Percentiles rank a stretch among this genome's conserved stretches.
phyloP scores from a whole-genome alignment of 345 rosid genomes.

The Jatropha curcas region DNA sequence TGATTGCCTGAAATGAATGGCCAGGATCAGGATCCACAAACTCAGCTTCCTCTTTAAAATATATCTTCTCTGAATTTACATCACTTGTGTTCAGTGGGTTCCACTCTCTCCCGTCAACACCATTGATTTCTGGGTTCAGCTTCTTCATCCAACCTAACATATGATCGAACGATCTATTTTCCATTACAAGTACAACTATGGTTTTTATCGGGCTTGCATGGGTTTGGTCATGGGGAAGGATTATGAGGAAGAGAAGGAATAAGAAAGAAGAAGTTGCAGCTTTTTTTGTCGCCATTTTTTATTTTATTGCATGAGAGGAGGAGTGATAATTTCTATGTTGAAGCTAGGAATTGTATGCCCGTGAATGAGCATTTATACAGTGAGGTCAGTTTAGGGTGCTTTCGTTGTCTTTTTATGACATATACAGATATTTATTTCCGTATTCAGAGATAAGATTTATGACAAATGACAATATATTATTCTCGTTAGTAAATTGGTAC shows the following conservation, averaged over 20 bases:
- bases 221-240: slow-evolving; percentile 14
- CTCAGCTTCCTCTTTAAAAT: slow-evolving; percentile 54
- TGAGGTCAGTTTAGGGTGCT: neutral
- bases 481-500: no score
- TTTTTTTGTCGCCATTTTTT: neutral
- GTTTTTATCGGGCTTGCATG: slow-evolving; percentile 58
- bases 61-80: slow-evolving; percentile 43
- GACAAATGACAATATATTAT: no score
- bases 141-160: slow-evolving; percentile 99
- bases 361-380: slow-evolving; percentile 4
- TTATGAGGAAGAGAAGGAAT: slow-evolving; percentile 15
- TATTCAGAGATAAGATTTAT: no score
- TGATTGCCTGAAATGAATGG: slow-evolving; percentile 88
- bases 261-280: neutral
- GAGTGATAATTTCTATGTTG: neutral
- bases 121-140: slow-evolving; percentile 79
- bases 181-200: slow-evolving; percentile 82
- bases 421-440: no score
- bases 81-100: slow-evolving; percentile 53
- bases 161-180: slow-evolving; percentile 93
- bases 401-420: neutral
- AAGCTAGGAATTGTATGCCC: neutral
- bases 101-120: slow-evolving; percentile 68
- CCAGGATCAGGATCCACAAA: slow-evolving; percentile 96
- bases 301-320: neutral